These are phyloP conservation scores for Paspalum notatum DNA, from an alignment of 176 grass and related monocot species.

Conservation along the genomic window DNA sequence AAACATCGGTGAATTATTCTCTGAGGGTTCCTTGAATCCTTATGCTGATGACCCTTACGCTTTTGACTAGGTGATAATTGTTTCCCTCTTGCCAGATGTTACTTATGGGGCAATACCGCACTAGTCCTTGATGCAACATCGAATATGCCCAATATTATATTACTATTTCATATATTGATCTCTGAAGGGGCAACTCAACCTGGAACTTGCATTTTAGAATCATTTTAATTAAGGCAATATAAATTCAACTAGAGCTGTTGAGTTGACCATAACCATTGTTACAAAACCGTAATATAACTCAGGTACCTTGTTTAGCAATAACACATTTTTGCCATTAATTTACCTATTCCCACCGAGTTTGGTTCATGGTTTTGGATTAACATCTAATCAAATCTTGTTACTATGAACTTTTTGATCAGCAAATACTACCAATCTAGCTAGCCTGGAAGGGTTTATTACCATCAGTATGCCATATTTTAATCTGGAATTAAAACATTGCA, in stretches of 20 bases:
- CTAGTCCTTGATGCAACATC: not conserved
- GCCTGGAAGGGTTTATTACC: constrained; percentile 7
- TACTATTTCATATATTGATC: constrained; percentile 11
- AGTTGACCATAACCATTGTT: not conserved
- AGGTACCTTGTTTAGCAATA: not conserved
- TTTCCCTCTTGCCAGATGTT: not conserved
- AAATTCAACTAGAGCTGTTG: constrained; percentile 25
- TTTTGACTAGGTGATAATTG: constrained; percentile 76
- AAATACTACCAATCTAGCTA: constrained; percentile 2
- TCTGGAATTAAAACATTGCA: not conserved
- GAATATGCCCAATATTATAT: not conserved
- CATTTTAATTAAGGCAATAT: constrained; percentile 16
- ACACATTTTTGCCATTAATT: not conserved
- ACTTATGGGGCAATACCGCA: not conserved
- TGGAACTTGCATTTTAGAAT: constrained; percentile 25
- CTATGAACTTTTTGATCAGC: constrained; percentile 1
- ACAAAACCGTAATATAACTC: constrained; percentile 12
- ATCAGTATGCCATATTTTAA: constrained; percentile 5
- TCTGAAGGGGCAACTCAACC: constrained; percentile 32
- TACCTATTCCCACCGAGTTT: not conserved
- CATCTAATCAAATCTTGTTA: constrained; percentile 1
- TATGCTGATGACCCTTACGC: constrained; percentile 94
- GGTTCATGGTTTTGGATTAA: constrained; percentile 10
- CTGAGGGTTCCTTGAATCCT: constrained; percentile 96
- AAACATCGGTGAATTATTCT: constrained; percentile 90